Conservation (phyloP, 1,139 yeast species). For the Yamadazyma siamensis region DNA sequence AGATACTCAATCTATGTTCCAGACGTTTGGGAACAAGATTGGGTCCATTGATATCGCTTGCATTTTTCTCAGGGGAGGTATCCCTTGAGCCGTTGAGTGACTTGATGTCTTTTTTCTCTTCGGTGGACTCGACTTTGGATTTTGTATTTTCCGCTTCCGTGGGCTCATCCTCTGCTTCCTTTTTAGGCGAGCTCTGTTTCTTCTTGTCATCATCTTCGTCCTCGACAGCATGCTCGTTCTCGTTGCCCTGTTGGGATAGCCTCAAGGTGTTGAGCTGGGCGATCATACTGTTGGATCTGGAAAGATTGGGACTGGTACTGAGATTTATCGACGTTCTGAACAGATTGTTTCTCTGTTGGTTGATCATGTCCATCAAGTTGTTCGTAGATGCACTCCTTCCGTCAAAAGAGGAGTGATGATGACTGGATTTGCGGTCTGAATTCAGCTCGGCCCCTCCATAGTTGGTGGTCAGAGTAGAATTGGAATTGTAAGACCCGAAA, state of each 20-base stretch:
- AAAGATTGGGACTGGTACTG: slow-evolving; percentile 15
- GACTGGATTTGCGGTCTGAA: slow-evolving; percentile 8
- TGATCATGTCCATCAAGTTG: slow-evolving; percentile 24
- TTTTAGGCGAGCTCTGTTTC: slow-evolving; percentile 7
- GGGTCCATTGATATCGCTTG: slow-evolving; percentile 11
- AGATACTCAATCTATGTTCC: slow-evolving; percentile 2
- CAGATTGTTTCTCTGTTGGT: slow-evolving; percentile 21
- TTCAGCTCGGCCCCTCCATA: slow-evolving; percentile 25
- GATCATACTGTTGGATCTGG: slow-evolving; percentile 15
- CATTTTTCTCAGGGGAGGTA: slow-evolving; percentile 1
- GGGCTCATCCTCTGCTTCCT: slow-evolving; percentile 8
- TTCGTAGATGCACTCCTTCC: slow-evolving; percentile 15
- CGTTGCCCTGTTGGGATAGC: slow-evolving; percentile 6
- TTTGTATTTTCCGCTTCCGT: slow-evolving; percentile 3
- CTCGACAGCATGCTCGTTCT: slow-evolving; percentile 16
- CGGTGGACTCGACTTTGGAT: neutral
- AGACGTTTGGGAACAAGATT: slow-evolving; percentile 4
- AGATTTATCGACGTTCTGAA: slow-evolving; percentile 18
- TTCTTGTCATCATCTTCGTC: slow-evolving; percentile 13
- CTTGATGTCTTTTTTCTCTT: neutral
- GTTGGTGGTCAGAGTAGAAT: slow-evolving; percentile 41
- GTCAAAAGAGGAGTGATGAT: slow-evolving; percentile 6
- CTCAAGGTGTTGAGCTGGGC: slow-evolving; percentile 10
- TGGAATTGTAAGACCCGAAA: slow-evolving; percentile 43
- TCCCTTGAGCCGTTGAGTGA: neutral